Evolutionary conservation across 1,139 yeast genomes (phyloP), one percentile per base, ranked within the genome.

Genomic region (Debaryomyces robertsiae): DNA sequence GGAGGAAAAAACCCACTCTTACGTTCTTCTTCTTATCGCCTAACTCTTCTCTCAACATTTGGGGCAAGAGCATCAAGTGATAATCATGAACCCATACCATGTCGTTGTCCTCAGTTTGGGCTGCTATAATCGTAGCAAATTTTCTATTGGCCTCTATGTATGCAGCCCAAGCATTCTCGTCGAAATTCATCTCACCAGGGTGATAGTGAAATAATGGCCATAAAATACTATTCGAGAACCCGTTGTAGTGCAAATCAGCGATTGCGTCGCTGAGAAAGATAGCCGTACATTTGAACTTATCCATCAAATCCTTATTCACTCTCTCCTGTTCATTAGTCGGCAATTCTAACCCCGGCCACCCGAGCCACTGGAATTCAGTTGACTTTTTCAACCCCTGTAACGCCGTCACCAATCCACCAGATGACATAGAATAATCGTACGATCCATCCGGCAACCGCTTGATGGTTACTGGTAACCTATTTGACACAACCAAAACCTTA

Each of bases 121-220:
- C 69, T 11, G 90, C 82, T 46, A 94, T 82, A 31, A 76, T 84
- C 38, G 79, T 68, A 16, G 97, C 95, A 69, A 94, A 94, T 48
- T 78, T 72, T 46, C 83, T 69, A 61, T 94, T 94, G 13, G 98
- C 98, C 62, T 90, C 95, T 44, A 90, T 87, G 62, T 94, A 94
- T 2, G 98, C 98, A 38, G 93, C 93, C 98, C 98, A 94, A 3
- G 97, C 96, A 48, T 82, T 82, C 61, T 94, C 98, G 62, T 94
- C 98, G 60, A 94, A 94, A 60, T 88, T 90, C 87, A 94, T 94
- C 65, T 94, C 99, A 46, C 98, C 98, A 0, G 99, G 98, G 60
- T 94, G 98, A 65, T 94, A 94, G 63, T 94, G 99, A 69, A 94
- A 94, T 46, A 94, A 67, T 1, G 99, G 99, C 99, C 99, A 94